phyloP scores from a whole-genome alignment of 257 asterid genomes.

The Solanum tacnaense region DNA sequence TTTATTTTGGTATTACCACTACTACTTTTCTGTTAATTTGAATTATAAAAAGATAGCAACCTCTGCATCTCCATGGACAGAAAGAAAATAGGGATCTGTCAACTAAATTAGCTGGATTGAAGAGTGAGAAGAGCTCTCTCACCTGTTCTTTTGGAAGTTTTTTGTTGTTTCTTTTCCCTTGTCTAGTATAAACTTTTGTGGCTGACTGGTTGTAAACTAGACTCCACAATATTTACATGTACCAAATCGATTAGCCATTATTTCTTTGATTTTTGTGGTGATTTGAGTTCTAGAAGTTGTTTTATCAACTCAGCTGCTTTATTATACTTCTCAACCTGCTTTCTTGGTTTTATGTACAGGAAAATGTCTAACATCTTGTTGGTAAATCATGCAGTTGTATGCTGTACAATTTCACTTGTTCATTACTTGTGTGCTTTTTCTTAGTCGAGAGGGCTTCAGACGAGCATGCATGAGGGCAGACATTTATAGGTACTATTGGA shows the following conservation, averaged over 20 bases:
- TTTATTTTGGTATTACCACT: not conserved
- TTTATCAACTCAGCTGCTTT: not conserved
- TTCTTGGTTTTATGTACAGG: not conserved
- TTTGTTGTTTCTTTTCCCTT: not conserved
- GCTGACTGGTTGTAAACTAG: not conserved
- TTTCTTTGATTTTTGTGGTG: not conserved
- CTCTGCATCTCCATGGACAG: not conserved
- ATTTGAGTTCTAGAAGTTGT: not conserved
- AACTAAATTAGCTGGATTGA: not conserved
- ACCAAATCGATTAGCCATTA: not conserved
- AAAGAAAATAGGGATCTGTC: not conserved
- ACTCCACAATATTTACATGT: not conserved
- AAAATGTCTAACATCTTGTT: not conserved
- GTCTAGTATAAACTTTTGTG: not conserved
- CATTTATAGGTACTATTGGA: conserved; percentile 44
- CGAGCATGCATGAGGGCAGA: conserved; percentile 97
- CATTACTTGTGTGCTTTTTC: conserved; percentile 81
- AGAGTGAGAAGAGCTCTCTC: not conserved
- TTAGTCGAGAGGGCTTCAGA: conserved; percentile 90
- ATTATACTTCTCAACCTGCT: not conserved
- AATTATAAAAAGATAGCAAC: not conserved
- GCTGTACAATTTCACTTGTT: conserved; percentile 90
- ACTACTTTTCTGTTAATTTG: not conserved
- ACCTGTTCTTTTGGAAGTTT: not conserved
- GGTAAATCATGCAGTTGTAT: conserved; percentile 51